A percentile compares a stretch with the other conserved stretches of the same genome.
phyloP scores from a whole-genome alignment of 108 stramenopile species.

The Pseudonitzschia delicatissima region DNA sequence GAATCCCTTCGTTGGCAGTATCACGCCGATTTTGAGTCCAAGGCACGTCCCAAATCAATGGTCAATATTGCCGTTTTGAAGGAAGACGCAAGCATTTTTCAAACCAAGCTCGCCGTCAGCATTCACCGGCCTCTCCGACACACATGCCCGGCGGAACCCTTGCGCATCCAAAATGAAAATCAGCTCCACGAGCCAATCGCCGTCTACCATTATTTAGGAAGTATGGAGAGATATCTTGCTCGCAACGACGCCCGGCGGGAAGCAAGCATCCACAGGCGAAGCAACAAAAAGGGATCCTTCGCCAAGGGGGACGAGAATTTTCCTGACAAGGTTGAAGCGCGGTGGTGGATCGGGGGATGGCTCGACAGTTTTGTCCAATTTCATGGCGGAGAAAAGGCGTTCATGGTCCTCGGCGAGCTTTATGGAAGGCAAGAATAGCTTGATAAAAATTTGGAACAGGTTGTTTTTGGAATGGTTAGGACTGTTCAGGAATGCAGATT shows the following conservation, averaged over 20 bases:
- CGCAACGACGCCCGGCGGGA: conserved; percentile 31
- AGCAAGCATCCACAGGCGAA: background rate
- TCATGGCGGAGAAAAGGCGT: conserved; percentile 21
- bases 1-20: conserved; percentile 40
- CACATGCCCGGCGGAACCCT: background rate
- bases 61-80: conserved; percentile 24
- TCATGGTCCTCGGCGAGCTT: conserved; percentile 9
- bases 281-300: background rate
- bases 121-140: conserved; percentile 29
- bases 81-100: conserved; percentile 23
- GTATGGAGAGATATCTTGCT: conserved; percentile 29
- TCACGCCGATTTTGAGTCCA: conserved; percentile 25
- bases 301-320: background rate
- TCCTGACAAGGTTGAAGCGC: background rate
- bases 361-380: conserved; percentile 35
- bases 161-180: background rate
- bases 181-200: conserved; percentile 13
- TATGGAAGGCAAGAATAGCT: too few species aligned
- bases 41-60: conserved; percentile 33
- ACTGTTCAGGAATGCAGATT: too few species aligned
- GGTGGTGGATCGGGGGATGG: conserved; percentile 39
- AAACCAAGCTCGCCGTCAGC: conserved; percentile 9
- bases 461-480: too few species aligned
- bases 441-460: too few species aligned
- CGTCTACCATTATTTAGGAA: conserved; percentile 45